Evolutionary conservation across 768 basidiomycete genomes (phyloP), one percentile per base, ranked within the genome.

Genomic region (Neoboletus magnificus): DNA sequence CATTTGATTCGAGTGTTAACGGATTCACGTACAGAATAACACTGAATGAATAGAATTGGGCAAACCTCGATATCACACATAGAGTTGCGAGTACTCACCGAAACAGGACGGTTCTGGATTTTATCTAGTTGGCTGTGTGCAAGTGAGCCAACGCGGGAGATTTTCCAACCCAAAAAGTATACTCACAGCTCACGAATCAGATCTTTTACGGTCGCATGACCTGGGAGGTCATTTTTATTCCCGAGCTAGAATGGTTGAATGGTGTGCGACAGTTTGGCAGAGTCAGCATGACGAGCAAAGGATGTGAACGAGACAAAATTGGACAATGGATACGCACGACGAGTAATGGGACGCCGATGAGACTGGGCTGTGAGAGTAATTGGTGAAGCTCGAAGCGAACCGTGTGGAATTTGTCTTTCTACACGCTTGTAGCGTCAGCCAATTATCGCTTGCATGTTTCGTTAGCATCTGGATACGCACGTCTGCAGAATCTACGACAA

Each of bases 401-500:
- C 18, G 88, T 85, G 57, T 89, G 87, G 65, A 95, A 89, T 67
- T 86, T 91, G 48, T 89, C 89, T 56, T 76, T 79, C 92, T 93
- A 68, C 23, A 4, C 30, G 20, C 43, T 40, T 25, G 18, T 25
- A 20, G 13, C 12, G 40, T 66, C 50, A 66, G 50, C 40, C 25
- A 30, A 22, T 18, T 4, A 7, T 20, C 23, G 5, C 18, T 12
- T 3, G 27, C 6, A 58, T 4, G 39, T 5, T 11, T 32, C 22
- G 42, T 33, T n/a, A n/a, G 10, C 23, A 23, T 35, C n/a, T 13
- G 8, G 36, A 57, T 42, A 76, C 87, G 59, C 66, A 93, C 93
- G 67, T 96, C 93, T 46, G 82, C 79, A 4, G 94, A 89, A 69
- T 97, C 94, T 22, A 97, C 89, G n/a, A 97, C 90, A 65, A 92